Base-by-base conservation (phyloP, 1,139 yeast genomes). In the Taphrina flavorubra region DNA sequence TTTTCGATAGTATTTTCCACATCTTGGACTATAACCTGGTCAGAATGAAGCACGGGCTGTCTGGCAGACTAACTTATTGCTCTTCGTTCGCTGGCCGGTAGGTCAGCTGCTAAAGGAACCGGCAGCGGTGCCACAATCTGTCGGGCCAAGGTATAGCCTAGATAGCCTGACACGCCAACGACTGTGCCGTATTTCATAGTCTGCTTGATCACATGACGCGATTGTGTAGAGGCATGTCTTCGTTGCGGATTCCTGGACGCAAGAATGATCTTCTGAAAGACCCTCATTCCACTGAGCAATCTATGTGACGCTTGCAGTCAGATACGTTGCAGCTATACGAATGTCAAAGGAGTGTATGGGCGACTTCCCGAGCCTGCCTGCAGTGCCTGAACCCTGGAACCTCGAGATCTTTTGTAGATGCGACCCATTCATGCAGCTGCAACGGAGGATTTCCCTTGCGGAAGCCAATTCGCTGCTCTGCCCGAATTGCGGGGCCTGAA, bases 1-100 rank as follows among this genome's bases (percentile, higher is more conserved):
- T 39, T 40, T 13, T 49, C 51, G 36, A 65, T 65, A n/a, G 55
- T 51, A 31, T n/a, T 10, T 42, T 65, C 68, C 18, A 58, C 63
- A 13, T 55, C 25, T 16, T 53, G 59, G 13, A 63, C 62, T 58
- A 18, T 1, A 2, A 11, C 20, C 42, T 16, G 40, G 51, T 58
- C 49, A 39, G 60, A 49, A 10, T 20, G 42, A 18, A 16, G n/a
- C 14, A 8, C n/a, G 34, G 8, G 25, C 36, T 34, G n/a, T 36
- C 18, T 16, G 42, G 14, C 16, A 2, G 36, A 10, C 51, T 2
- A 25, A 58, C 62, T 31, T 34, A 58, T 25, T n/a, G 62, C 53
- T 31, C 14, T 14, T 1, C 42, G 25, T 8, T 58, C 62, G 11
- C 37, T 31, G 3, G 44, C 62, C 20, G 62, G 62, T 5, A 58